Base-by-base conservation (phyloP, 352 stramenopile genomes). In the Phytophthora sp. region DNA sequence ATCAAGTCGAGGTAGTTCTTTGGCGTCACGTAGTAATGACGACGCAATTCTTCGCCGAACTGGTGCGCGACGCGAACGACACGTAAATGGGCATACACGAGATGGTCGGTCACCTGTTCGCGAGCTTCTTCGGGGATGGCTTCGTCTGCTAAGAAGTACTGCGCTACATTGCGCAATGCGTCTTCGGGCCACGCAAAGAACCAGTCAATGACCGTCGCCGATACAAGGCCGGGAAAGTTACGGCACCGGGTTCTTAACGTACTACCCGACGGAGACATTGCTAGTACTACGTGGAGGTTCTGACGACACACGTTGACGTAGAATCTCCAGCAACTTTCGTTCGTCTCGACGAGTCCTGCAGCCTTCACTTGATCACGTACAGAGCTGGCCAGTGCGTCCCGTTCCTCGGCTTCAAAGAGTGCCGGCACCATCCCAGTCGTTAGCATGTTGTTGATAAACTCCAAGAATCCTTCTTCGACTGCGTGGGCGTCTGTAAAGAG, bases 371-470 rank as follows among this genome's bases (percentile, higher is more conserved):
- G 86, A 45, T 93, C 81, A 7, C 94, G 81, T 26, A 99, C 87
- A 1, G 78, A 84, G 20, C 81, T 88, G 2, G 82, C 83, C 2
- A 98, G 74, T 8, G 74, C 76, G 44, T 98, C 95, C 36, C 93
- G 90, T 60, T 99, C 95, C 36, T 98, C 93, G 20, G 91, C 74
- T 50, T 96, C 93, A 67, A 98, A 98, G 2, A 99, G 66, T 2
- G 92, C 94, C 1, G 95, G 93, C 11, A 98, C 94, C 74, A 97
- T 95, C 1, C 95, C 95, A 0, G 94, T 98, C 0, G 94, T 98
- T 7, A 99, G 77, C 90, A 99, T 98, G 61, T 99, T 99, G 78
- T 99, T 99, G 60, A 99, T 95, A 54, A 98, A 98, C 66, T 99
- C 95, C 16, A 99, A 78, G 61, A 99, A 99, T 2, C 92, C 95